These are phyloP conservation scores for Phytophthora sp. DNA, from an alignment of 352 stramenopile genomes.

Conservation along the genomic window DNA sequence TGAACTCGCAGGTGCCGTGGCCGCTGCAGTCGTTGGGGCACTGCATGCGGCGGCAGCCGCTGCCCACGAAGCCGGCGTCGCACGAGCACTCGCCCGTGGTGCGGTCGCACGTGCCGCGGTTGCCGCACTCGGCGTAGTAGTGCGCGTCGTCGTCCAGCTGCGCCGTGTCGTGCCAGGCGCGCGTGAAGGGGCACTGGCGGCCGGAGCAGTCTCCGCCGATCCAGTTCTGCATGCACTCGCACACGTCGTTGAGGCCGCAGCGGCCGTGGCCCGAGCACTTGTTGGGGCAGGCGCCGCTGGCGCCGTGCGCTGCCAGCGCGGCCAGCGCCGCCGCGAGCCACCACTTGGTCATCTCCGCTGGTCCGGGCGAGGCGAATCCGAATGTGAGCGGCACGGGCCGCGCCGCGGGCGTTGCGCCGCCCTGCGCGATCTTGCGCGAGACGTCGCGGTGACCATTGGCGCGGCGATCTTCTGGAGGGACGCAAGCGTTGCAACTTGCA, in stretches of 20 bases:
- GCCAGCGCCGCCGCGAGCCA: constrained; percentile 45
- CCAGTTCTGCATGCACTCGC: constrained; percentile 68
- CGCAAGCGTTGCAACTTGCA: too few species aligned
- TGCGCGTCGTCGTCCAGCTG: constrained; percentile 58
- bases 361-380: constrained; percentile 24
- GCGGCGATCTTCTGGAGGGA: constrained; percentile 12
- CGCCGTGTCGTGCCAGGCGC: constrained; percentile 65
- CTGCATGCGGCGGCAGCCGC: constrained; percentile 65
- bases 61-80: constrained; percentile 78
- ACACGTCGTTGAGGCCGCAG: constrained; percentile 68
- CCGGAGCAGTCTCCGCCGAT: constrained; percentile 66
- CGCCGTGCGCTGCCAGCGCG: constrained; percentile 32
- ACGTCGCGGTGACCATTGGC: constrained; percentile 21
- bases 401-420: not conserved
- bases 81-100: constrained; percentile 79
- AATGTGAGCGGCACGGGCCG: constrained; percentile 5
- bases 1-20: constrained; percentile 73
- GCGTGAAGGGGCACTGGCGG: constrained; percentile 49
- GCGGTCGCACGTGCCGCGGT: constrained; percentile 77
- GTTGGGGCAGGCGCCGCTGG: constrained; percentile 57
- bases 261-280: constrained; percentile 67
- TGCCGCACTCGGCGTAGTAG: constrained; percentile 58
- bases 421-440: constrained; percentile 19
- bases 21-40: constrained; percentile 62
- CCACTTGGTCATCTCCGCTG: constrained; percentile 25